Conservation (phyloP, 2,329 filamentous ascomycete genomes). For the Colletotrichum melonis region DNA sequence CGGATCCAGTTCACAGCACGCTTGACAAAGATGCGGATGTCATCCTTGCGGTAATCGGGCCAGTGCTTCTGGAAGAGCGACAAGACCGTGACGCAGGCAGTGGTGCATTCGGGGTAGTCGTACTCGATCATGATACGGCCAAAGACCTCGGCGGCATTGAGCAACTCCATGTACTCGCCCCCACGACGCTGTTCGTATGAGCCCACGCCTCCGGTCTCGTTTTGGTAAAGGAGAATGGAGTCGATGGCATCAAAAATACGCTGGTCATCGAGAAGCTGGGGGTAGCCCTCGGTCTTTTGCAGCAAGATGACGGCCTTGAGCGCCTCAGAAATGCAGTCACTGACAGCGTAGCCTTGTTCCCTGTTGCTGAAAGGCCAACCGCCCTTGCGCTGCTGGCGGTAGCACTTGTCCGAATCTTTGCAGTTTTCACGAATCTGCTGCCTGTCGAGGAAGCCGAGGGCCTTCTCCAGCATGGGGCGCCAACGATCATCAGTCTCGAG, state of each 20-base stretch:
- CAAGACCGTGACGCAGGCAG: slow-evolving; percentile 89
- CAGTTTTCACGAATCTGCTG: slow-evolving; percentile 92
- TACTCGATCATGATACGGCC: slow-evolving; percentile 99
- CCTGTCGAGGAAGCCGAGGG: slow-evolving; percentile 85
- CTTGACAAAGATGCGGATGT: slow-evolving; percentile 79
- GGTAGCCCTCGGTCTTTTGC: slow-evolving; percentile 82
- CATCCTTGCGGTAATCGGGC: slow-evolving; percentile 80
- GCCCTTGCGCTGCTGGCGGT: slow-evolving; percentile 90
- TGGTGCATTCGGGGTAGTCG: slow-evolving; percentile 97
- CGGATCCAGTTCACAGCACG: slow-evolving; percentile 87
- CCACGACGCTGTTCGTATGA: slow-evolving; percentile 90
- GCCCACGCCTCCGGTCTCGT: slow-evolving; percentile 84
- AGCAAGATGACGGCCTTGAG: slow-evolving; percentile 88
- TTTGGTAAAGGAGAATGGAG: slow-evolving; percentile 92
- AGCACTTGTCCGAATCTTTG: slow-evolving; percentile 80
- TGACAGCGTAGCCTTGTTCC: slow-evolving; percentile 93
- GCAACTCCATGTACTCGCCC: slow-evolving; percentile 80
- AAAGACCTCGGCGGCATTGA: slow-evolving; percentile 98
- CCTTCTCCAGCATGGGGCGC: slow-evolving; percentile 84
- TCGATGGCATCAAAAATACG: slow-evolving; percentile 91
- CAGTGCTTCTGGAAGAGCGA: slow-evolving; percentile 85
- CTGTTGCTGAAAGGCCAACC: slow-evolving; percentile 97
- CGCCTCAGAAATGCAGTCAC: slow-evolving; percentile 92
- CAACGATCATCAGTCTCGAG: slow-evolving; percentile 82
- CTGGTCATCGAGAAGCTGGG: slow-evolving; percentile 77